Evolutionary conservation across 192 early-diverging fungal genomes (phyloP).

Genomic region (Chytriomyces hyalinus): DNA sequence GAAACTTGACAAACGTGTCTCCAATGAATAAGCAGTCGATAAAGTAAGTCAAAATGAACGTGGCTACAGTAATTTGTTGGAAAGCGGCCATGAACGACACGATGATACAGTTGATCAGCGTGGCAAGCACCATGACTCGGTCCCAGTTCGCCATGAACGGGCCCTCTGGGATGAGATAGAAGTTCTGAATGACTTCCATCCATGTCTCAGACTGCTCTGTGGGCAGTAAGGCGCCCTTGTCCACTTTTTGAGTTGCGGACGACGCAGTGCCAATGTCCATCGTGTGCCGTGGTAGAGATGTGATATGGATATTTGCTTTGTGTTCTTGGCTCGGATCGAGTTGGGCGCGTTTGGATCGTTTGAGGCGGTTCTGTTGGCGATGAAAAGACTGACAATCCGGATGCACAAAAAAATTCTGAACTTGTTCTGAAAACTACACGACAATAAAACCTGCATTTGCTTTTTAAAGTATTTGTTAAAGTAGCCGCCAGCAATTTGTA

Average conservation of each 20-base stretch:
- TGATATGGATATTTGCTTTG: no score
- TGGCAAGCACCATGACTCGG: slow-evolving; percentile 45
- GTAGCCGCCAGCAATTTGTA: no score
- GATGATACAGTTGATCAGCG: slow-evolving; percentile 46
- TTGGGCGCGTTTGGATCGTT: no score
- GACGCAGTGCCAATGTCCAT: background rate
- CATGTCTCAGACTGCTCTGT: slow-evolving; percentile 29
- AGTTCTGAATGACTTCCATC: slow-evolving; percentile 34
- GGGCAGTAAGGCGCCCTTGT: slow-evolving; percentile 34
- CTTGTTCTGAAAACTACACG: no score
- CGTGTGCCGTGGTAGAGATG: background rate
- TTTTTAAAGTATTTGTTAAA: no score
- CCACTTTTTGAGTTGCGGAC: background rate
- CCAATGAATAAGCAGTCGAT: slow-evolving; percentile 47
- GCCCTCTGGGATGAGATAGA: slow-evolving; percentile 56
- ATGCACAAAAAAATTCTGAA: no score
- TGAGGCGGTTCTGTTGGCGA: no score
- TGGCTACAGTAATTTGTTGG: slow-evolving; percentile 39
- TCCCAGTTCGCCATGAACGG: slow-evolving; percentile 49
- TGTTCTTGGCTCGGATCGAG: no score
- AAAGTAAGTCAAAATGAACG: slow-evolving; percentile 47
- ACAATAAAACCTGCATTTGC: no score
- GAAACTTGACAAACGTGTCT: slow-evolving; percentile 55
- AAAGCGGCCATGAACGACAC: slow-evolving; percentile 57
- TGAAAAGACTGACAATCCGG: no score